Base-by-base conservation (phyloP, 1,139 yeast species). In the Yamadazyma mexicana region DNA sequence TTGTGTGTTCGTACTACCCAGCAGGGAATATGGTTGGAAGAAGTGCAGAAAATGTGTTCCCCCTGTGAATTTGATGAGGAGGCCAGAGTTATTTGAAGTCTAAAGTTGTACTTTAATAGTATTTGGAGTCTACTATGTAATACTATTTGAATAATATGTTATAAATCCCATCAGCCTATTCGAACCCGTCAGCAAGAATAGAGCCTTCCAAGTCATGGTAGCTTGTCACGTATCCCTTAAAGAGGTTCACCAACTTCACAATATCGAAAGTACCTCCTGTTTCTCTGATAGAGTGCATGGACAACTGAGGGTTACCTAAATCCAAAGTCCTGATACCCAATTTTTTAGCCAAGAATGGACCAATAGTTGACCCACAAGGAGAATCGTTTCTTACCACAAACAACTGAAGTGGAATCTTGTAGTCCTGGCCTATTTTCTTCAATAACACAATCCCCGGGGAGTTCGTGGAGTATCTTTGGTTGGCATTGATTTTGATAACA, bases 351-450 rank as follows among this genome's bases (percentile, higher is more conserved):
- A 92, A 69, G 59, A 89, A 85, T 17, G 98, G 98, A 1, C 98
- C 98, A 55, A 92, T 92, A 2, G 98, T 92, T 2, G 96, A 85
- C 1, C 98, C 98, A 64, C 98, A 92, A 3, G 97, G 87, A 1
- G 95, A 82, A 54, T 87, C 96, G 58, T 92, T 92, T 45, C 94
- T 77, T 18, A 86, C 95, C 23, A 91, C 98, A 67, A 92, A 89
- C 43, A 89, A 60, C 57, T 85, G 94, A 44, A 86, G 63, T 10
- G 92, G 91, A 12, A 85, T 83, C 47, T 77, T 66, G 3, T 80
- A 83, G 31, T 56, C 56, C 39, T 81, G 74, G 4, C 95, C 97
- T 38, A 86, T 66, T 48, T 81, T 75, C 58, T 89, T 85, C 42
- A 91, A 55, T 42, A 92, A 62, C 1, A 89, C 87, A 45, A 88